These are phyloP conservation scores for Halophytophthora batemanensis DNA, from an alignment of 352 stramenopile species.

Conservation along the genomic window DNA sequence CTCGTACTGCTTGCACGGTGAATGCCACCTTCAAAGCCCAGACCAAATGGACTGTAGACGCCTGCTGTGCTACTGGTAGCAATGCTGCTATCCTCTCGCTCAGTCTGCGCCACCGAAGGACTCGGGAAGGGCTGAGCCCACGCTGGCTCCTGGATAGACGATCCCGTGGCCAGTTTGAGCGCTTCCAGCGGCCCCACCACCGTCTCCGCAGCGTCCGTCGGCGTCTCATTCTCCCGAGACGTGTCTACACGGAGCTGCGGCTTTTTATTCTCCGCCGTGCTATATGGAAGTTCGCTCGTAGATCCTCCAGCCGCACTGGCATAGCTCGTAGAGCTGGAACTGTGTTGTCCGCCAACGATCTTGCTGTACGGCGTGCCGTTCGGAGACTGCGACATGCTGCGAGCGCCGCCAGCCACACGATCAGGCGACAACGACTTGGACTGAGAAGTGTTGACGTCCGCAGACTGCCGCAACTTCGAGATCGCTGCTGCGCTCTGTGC, in stretches of 20 bases:
- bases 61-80: constrained; percentile 12
- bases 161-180: constrained; percentile 62
- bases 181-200: constrained; percentile 64
- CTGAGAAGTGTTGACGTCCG: constrained; percentile 21
- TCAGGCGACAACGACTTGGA: constrained; percentile 24
- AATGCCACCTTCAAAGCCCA: constrained; percentile 71
- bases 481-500: constrained; percentile 74
- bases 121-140: constrained; percentile 73
- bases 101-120: constrained; percentile 31
- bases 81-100: constrained; percentile 26
- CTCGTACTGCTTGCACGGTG: constrained; percentile 26
- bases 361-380: constrained; percentile 45
- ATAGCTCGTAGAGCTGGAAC: not conserved
- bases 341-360: constrained; percentile 34
- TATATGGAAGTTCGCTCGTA: too few species aligned
- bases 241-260: constrained; percentile 55
- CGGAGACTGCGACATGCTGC: constrained; percentile 16
- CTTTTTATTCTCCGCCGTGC: constrained; percentile 16
- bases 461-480: constrained; percentile 52
- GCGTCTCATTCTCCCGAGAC: constrained; percentile 21
- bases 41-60: constrained; percentile 71
- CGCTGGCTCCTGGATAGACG: constrained; percentile 54
- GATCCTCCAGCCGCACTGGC: constrained; percentile 11
- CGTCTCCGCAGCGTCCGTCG: constrained; percentile 17
- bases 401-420: constrained; percentile 12